Percentiles rank a stretch among this genome's conserved stretches.
Evolutionary conservation across 805 yeast species (phyloP).

Genomic region (Candida glaebosa): DNA sequence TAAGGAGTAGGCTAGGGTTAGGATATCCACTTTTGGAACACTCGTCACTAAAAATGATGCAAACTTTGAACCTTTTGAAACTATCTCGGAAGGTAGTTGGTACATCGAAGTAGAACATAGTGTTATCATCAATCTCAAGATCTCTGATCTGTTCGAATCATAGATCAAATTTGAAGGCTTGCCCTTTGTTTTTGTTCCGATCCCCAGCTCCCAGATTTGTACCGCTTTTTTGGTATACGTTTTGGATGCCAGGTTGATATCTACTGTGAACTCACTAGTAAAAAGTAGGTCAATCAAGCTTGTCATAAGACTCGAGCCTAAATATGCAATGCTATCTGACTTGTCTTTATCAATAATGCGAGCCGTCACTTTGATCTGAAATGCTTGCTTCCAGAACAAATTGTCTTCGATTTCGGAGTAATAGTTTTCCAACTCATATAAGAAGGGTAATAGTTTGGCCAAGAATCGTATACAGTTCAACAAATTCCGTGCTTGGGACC

Average conservation of each 20-base stretch:
- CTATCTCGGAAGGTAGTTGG: constrained; percentile 36
- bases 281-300: constrained; percentile 8
- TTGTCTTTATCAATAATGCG: background rate
- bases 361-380: constrained; percentile 4
- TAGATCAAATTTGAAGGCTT: constrained; percentile 26
- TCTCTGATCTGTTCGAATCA: constrained; percentile 66
- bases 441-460: constrained; percentile 61
- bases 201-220: constrained; percentile 75
- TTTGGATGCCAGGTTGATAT: background rate
- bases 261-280: constrained; percentile 3
- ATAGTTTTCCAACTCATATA: constrained; percentile 51
- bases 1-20: constrained; percentile 63
- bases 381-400: constrained; percentile 20
- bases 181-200: constrained; percentile 45
- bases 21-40: constrained; percentile 45
- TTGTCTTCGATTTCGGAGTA: constrained; percentile 21
- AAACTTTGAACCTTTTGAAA: constrained; percentile 56
- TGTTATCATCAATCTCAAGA: constrained; percentile 57
- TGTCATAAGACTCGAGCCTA: constrained; percentile 36
- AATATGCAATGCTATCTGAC: constrained; percentile 7
- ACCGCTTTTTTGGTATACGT: background rate
- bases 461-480: constrained; percentile 64
- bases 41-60: constrained; percentile 51
- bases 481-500: constrained; percentile 32
- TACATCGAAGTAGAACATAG: constrained; percentile 64